Base-by-base conservation (phyloP, 2,329 filamentous ascomycete species). In the Ascochyta clinopodiicola region DNA sequence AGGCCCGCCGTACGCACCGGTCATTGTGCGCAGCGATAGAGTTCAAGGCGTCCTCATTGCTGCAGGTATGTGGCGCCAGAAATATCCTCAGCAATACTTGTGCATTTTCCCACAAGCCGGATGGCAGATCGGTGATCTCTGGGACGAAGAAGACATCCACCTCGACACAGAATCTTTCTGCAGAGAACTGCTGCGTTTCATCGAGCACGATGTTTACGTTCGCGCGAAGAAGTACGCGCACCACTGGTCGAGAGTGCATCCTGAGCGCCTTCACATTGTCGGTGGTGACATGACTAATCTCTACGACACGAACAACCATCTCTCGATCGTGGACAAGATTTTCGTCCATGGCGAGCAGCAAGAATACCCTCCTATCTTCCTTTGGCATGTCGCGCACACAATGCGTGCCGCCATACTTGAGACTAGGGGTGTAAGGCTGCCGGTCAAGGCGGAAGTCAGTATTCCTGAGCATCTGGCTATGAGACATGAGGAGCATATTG, bases 121-220 rank as follows among this genome's bases (percentile, higher is more conserved):
- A 7, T 73, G 64, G 63, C 51, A 43, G 6, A 67, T 75, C 9
- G 29, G 61, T 27, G 73, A 77, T 46, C 62, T 75, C 8, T 77
- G 71, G 68, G 73, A 76, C 40, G 54, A 57, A 8, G 39, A 57
- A 52, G 73, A 76, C 34, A 69, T 76, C 21, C 64, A 72, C 31
- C n/a, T 71, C 8, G 67, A 75, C n/a, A 57, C 60, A 2, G 53
- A 60, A 10, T n/a, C 35, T 1, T 73, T 72, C 39, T 70, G 72
- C 36, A 35, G 61, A n/a, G 50, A 67, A 36, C 63, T 72, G 4
- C 58, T 77, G 15, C 45, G 46, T 5, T 68, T 67, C 60, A 69
- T 77, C 35, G 59, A 57, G 6, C 44, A 40, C 1, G 61, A 69
- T 13, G 75, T 74, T 45, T 54, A 43, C 25, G 42, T 53, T 27